Base-by-base conservation (phyloP, 164 flowering plant genomes). In the Litsea cubeba region DNA sequence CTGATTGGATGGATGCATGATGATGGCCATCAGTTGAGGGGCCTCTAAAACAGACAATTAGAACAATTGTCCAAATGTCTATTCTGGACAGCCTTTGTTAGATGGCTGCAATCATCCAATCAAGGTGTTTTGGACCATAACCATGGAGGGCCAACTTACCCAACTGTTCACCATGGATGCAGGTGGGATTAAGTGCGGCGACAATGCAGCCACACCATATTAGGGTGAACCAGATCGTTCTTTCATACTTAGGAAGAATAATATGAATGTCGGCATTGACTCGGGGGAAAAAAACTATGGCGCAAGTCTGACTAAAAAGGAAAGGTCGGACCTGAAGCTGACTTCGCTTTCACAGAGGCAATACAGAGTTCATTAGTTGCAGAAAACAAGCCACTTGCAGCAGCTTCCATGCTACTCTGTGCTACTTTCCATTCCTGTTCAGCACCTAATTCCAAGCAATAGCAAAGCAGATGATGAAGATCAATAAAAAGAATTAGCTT, bases 401-500 rank as follows among this genome's bases (percentile, higher is more conserved):
- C 97, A 81, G 89, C 89, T 76, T 95, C 98, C 91, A 91, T 76
- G 82, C 78, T 89, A 81, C 82, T 89, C 76, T 95, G 86, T 57
- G 95, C 93, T 71, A 88, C 79, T 83, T 88, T 88, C 97, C 94
- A 90, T 72, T 95, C 99, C 74, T 90, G 89, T 77, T 95, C 99
- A 75, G 91, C 78, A 82, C 95, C 99, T 95, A 68, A 70, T 76
- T 51, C 65, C 64, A 72, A 68, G 26, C 65, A 71, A 22, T 25
- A 46, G 30, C 24, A 62, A 75, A 64, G 20, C 26, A 74, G n/a
- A 66, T 14, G 50, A 63, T 10, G 14, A 40, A 68, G 46, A 28
- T 66, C n/a, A 1, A 14, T 46, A 68, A 11, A 65, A 25, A 50
- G 5, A 54, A 20, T 54, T 5, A 54, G n/a, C 5, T 54, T 15